Conservation (phyloP, 495 filamentous ascomycete species). For the Cercophora samala region DNA sequence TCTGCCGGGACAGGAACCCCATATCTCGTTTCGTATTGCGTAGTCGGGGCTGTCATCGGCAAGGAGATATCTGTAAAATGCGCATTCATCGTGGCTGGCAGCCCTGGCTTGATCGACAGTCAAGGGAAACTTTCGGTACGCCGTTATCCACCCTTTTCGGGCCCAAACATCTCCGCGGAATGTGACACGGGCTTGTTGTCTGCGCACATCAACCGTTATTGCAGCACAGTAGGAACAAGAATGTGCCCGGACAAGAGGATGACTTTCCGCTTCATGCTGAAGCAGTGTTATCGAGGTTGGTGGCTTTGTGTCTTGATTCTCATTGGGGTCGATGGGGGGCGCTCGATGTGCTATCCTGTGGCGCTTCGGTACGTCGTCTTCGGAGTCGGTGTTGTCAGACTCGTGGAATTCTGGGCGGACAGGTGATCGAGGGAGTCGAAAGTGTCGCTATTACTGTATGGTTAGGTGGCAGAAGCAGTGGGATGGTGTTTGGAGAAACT, state of each 20-base stretch:
- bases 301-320: background rate
- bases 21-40: background rate
- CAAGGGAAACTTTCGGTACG: background rate
- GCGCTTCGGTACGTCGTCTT: background rate
- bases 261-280: background rate
- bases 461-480: no score
- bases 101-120: background rate
- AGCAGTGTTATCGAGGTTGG: background rate
- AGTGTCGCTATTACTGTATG: background rate
- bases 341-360: background rate
- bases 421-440: background rate
- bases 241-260: background rate
- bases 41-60: background rate
- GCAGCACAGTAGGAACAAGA: background rate
- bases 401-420: background rate
- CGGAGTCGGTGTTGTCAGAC: background rate
- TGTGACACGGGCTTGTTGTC: background rate
- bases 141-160: background rate
- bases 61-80: background rate
- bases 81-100: background rate
- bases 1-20: background rate
- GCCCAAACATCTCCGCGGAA: background rate
- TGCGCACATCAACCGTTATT: background rate
- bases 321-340: background rate
- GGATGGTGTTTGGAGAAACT: background rate